These are phyloP conservation scores for Microsporum audouinii DNA, from an alignment of 2,329 filamentous ascomycete species.

Conservation along the genomic window DNA sequence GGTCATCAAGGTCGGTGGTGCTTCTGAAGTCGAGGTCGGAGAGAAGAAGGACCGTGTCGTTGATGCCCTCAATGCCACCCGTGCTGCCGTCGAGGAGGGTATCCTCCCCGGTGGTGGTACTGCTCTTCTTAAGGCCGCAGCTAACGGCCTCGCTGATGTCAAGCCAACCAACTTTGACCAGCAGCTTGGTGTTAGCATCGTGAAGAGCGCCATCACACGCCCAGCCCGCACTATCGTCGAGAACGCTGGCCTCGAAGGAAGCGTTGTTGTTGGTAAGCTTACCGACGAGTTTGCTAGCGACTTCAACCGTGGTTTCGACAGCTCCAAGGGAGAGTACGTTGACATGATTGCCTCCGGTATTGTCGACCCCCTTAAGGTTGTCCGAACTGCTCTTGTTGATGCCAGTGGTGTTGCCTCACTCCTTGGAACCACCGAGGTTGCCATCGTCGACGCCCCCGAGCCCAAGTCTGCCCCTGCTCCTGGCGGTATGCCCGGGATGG, in stretches of 20 bases:
- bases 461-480: constrained; percentile 59
- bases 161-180: constrained; percentile 97
- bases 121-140: constrained; percentile 90
- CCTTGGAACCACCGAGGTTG: constrained; percentile 94
- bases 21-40: constrained; percentile 94
- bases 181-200: constrained; percentile 92
- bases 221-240: constrained; percentile 92
- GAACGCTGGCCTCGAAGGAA: constrained; percentile 92
- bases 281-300: constrained; percentile 82
- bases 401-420: constrained; percentile 93
- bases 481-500: constrained; percentile 51
- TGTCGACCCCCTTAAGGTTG: constrained; percentile 97
- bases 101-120: constrained; percentile 98
- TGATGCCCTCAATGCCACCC: constrained; percentile 93
- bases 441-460: constrained; percentile 90
- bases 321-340: constrained; percentile 91
- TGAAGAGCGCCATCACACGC: constrained; percentile 95
- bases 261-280: constrained; percentile 94
- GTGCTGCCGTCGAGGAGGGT: constrained; percentile 95
- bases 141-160: constrained; percentile 70
- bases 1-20: constrained; percentile 97
- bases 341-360: constrained; percentile 98
- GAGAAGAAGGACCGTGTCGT: constrained; percentile 99
- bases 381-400: constrained; percentile 88
- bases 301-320: constrained; percentile 98